A percentile compares a stretch with the other conserved stretches of the same genome.
Conservation (phyloP, 441 rosid genomes). For the Rhodomyrtus psidioides region DNA sequence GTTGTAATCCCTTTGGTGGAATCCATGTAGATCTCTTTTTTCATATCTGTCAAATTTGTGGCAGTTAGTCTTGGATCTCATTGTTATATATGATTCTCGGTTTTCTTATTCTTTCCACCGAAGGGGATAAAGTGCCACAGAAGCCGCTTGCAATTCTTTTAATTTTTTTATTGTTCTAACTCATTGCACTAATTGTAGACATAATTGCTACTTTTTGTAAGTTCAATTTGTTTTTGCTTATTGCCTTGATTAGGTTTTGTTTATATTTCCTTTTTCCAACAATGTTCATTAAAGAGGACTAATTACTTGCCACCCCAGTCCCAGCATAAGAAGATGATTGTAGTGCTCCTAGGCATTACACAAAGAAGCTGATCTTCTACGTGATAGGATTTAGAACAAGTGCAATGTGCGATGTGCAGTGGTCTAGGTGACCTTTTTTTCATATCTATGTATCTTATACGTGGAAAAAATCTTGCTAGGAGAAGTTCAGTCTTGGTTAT, state of each 20-base stretch:
- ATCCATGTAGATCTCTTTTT: slow-evolving; percentile 5
- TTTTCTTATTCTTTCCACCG: background rate
- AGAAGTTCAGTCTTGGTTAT: background rate
- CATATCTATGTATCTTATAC: background rate
- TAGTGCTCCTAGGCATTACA: background rate
- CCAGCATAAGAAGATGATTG: background rate
- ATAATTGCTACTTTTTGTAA: background rate
- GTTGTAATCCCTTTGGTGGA: slow-evolving; percentile 18
- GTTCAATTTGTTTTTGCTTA: background rate
- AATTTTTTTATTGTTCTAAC: background rate
- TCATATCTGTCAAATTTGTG: background rate
- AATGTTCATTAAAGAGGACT: background rate
- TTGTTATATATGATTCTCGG: background rate
- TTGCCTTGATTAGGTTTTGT: background rate
- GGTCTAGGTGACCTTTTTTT: background rate
- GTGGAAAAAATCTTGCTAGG: background rate
- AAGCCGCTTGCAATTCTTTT: background rate
- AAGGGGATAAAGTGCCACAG: background rate
- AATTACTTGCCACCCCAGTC: background rate
- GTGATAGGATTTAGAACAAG: background rate
- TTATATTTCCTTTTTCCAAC: background rate
- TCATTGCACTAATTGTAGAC: background rate
- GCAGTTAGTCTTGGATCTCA: background rate
- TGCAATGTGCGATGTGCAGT: background rate
- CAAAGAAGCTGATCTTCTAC: background rate